Base-by-base conservation (phyloP, 2,329 filamentous ascomycete species). In the Monilinia laxa region DNA sequence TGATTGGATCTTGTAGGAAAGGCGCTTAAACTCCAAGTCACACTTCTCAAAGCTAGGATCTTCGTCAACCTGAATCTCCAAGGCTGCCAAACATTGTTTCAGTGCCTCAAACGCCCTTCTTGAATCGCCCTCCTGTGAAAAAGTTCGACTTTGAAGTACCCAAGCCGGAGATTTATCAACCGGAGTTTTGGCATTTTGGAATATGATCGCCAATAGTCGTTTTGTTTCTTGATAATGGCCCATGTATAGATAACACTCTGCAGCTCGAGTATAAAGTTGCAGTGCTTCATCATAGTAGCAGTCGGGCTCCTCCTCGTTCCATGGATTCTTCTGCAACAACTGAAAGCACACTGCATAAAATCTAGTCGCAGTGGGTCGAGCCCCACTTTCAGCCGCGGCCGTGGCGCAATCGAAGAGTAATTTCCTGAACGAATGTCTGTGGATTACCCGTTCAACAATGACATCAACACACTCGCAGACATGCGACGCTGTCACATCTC, bases 201-300 rank as follows among this genome's bases (percentile, higher is more conserved):
- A 91, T 6, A 96, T 86, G 3, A 84, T 85, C 28, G 85, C 79
- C 16, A 97, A 83, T n/a, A 94, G 79, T 38, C 82, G 80, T 53
- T 88, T 84, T 28, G 92, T 90, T 63, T 89, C 84, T 1, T 84
- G 80, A 67, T 89, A 86, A 70, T 92, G 86, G 5, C 87, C 87
- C 81, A 93, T 89, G 73, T 91, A 92, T 74, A 93, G 87, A 72
- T 91, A 89, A 75, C 91, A 92, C 76, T 97, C 93, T 4, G 93
- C 91, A 5, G 91, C 87, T 64, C 90, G 87, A 5, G 93, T 87
- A 76, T 92, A 88, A 2, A 96, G 81, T 69, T 89, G 87, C 69
- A 96, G 82, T 0, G 93, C 96, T 79, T 98, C 94, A 14, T 92
- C 88, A 73, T 97, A 97, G 56, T 87, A 90, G 0, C 90, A 89